Evolutionary conservation across 306 rosid species (phyloP), one percentile per base, ranked within the genome.

Genomic region (Vachellia collinsii): DNA sequence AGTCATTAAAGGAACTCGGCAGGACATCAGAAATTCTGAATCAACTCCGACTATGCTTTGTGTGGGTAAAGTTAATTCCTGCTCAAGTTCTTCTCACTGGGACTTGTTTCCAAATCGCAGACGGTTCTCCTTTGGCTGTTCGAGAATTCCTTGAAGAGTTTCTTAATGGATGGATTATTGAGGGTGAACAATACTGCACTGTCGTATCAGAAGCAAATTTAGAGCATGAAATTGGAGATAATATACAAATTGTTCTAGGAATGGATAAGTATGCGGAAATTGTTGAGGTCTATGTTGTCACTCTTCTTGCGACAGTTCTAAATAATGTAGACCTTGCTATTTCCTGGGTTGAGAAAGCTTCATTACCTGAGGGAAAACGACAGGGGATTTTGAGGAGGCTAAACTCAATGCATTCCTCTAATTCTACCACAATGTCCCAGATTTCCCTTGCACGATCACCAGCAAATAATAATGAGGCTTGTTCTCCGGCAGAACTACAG

Each of bases 321-420:
- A 79, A 90, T 65, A 85, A 89, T 70, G 65, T 86, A 6, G 82
- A 90, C 51, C 85, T 83, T 39, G 97, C 99, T 25, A 84, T 92
- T 81, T 85, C 89, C 13, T 94, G 97, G 97, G 87, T 93, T 70
- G 89, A 88, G 77, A 91, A 84, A 80, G 95, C 97, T 73, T 80
- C 88, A 72, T 81, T 94, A 76, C 97, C 97, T 0, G 87, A 90
- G 81, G 91, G 85, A 74, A 87, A 83, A 62, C 86, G 87, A 62
- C 97, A 92, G 94, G 92, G 54, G 72, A 86, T 93, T 79, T 63
- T 93, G 65, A 90, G 97, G 86, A 89, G 89, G 85, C 83, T 93
- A 70, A 86, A 82, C 83, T 85, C 90, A 7, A 78, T 86, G 75
- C 89, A 79, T 70, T 94, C 94, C 48, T 71, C 22, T 59, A 82